A percentile compares a stretch with the other conserved stretches of the same genome.
Evolutionary conservation across 345 rosid genomes (phyloP).

Genomic region (Leavenworthia alabamica): DNA sequence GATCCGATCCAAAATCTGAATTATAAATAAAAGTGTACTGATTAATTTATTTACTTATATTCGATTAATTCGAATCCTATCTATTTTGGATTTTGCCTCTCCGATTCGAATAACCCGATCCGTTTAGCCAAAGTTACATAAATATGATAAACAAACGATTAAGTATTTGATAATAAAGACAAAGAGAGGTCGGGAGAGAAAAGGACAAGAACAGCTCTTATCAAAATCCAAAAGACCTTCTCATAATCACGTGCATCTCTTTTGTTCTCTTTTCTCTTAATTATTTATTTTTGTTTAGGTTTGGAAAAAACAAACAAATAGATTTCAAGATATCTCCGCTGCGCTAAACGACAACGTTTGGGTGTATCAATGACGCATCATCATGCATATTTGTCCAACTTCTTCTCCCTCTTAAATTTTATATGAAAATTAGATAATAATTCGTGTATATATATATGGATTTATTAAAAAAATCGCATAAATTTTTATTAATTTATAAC

Average conservation of each 20-base stretch:
- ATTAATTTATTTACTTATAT: no score
- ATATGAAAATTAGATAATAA: no score
- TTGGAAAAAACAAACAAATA: constrained; percentile 10
- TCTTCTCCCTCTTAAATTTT: not conserved
- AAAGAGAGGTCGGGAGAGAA: not conserved
- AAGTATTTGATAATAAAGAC: constrained; percentile 2
- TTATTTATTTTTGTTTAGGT: not conserved
- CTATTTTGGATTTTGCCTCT: no score
- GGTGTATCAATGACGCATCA: constrained; percentile 18
- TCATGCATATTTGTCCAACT: constrained; percentile 18
- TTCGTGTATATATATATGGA: no score
- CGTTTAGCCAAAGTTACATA: no score
- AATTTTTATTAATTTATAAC: no score
- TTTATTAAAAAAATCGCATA: no score
- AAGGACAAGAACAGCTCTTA: constrained; percentile 19
- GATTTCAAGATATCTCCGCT: constrained; percentile 13
- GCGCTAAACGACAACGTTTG: constrained; percentile 1
- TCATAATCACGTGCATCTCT: constrained; percentile 25
- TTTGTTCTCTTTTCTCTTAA: constrained; percentile 17
- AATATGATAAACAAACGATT: not conserved
- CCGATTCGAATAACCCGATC: no score
- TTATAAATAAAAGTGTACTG: no score
- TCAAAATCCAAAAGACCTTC: constrained; percentile 23
- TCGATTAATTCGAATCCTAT: no score
- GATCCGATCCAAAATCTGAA: no score